A percentile compares a stretch with the other conserved stretches of the same genome.
These are phyloP conservation scores for Pythium sukuiense DNA, from an alignment of 352 stramenopile genomes.

Conservation along the genomic window DNA sequence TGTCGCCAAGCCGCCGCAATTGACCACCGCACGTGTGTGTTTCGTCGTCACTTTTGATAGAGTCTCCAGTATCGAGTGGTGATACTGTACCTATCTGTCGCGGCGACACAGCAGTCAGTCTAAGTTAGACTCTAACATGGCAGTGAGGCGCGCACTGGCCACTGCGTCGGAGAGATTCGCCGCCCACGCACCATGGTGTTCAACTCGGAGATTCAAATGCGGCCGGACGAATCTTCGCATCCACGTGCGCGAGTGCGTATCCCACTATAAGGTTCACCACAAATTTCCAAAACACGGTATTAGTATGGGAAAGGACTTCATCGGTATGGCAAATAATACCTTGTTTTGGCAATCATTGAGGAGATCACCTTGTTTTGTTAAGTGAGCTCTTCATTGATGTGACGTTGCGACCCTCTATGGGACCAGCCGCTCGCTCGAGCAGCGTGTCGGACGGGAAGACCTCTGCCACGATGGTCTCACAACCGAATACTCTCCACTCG, in stretches of 20 bases:
- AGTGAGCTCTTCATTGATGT: background rate
- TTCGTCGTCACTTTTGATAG: slow-evolving; percentile 1
- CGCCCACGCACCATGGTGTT: background rate
- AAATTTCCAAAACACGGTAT: slow-evolving; percentile 1
- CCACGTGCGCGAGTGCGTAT: background rate
- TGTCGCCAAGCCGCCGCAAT: too few species aligned
- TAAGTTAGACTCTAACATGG: background rate
- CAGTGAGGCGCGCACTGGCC: background rate
- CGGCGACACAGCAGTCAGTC: background rate
- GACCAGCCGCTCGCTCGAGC: background rate
- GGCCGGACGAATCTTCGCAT: background rate
- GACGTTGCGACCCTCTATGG: background rate
- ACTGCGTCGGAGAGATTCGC: background rate
- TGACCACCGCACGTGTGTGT: background rate
- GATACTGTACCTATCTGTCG: too few species aligned
- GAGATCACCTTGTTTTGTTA: background rate
- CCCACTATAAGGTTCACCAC: background rate
- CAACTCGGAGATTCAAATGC: background rate
- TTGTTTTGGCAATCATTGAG: background rate
- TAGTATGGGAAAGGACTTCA: too few species aligned
- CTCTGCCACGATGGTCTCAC: background rate
- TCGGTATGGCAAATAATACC: too few species aligned
- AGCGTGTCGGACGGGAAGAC: background rate
- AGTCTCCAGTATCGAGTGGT: background rate
- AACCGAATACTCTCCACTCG: background rate